Evolutionary conservation across 1,139 yeast genomes (phyloP), one percentile per base, ranked within the genome.

Genomic region (Protomyces inouyei): DNA sequence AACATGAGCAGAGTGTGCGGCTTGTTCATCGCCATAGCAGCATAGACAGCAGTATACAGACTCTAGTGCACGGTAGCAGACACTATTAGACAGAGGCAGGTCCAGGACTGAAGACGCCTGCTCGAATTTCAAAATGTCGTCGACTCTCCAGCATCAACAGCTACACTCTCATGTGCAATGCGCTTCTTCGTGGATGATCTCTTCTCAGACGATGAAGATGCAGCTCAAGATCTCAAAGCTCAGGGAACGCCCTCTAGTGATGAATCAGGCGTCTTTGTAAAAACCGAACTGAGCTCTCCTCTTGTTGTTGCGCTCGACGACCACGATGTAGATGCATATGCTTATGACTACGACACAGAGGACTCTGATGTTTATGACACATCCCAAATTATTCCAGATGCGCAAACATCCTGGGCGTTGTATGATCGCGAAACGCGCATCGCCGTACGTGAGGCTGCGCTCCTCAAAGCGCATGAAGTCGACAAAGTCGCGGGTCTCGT

Each of bases 291-390:
- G 43, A 14, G 43, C 16, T 38, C 43, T 38, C 16, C 43, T 38
- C 43, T 46, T 28, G 8, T 28, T 28, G 32, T 28, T 28, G 32
- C 32, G 8, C 32, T 5, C 8, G 32, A 28, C 6, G 28, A 46
- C 28, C 32, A 25, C 8, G 52, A 38, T 2, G 32, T 28, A 6
- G 43, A 35, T 12, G 60, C 32, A 61, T 55, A 46, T 16, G 56
- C 48, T 25, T 55, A 63, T 14, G 51, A 48, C 52, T 56, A 64
- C 21, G 54, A 54, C 53, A 18, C 60, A 3, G 64, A 57, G 9
- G 66, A 59, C 16, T 59, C 64, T 21, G 66, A 64, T 25, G 64
- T 28, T 3, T 28, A 28, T 28, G 32, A 28, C 32, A 28, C 32
- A 28, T 28, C 32, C 32, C 32, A 28, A 4, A 28, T 28, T 6